Evolutionary conservation across 2,329 filamentous ascomycete species (phyloP).

Genomic region (Dryadomyces quercus-mongolicae): DNA sequence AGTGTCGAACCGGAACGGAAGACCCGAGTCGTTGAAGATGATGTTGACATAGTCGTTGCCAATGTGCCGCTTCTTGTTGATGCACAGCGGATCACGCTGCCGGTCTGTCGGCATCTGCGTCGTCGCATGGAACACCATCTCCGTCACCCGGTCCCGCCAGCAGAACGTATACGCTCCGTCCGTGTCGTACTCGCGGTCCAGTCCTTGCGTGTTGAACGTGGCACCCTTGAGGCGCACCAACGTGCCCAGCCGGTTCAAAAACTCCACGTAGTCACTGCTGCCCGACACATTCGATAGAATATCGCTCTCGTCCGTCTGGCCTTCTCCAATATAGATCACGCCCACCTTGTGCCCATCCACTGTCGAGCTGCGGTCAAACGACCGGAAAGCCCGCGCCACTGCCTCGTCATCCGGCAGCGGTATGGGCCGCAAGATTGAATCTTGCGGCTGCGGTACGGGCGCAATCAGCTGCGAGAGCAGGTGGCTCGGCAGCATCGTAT

Average conservation of each 20-base stretch:
- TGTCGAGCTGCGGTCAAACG: slow-evolving; percentile 78
- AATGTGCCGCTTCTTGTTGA: slow-evolving; percentile 85
- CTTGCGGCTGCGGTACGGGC: slow-evolving; percentile 44
- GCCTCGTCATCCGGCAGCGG: slow-evolving; percentile 60
- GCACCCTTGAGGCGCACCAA: slow-evolving; percentile 70
- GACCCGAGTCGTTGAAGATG: slow-evolving; percentile 93
- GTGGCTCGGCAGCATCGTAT: slow-evolving; percentile 60
- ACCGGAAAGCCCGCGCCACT: slow-evolving; percentile 59
- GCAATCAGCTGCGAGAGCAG: slow-evolving; percentile 58
- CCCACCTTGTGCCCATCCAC: slow-evolving; percentile 94
- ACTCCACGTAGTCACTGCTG: slow-evolving; percentile 77
- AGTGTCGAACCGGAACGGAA: slow-evolving; percentile 77
- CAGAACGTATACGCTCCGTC: slow-evolving; percentile 86
- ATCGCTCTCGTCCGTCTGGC: slow-evolving; percentile 69
- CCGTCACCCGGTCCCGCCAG: slow-evolving; percentile 89
- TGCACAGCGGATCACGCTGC: slow-evolving; percentile 61
- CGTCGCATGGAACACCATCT: slow-evolving; percentile 89
- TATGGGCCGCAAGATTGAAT: slow-evolving; percentile 54
- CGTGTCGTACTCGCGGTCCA: slow-evolving; percentile 63
- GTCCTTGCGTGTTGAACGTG: slow-evolving; percentile 83
- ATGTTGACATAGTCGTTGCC: slow-evolving; percentile 98
- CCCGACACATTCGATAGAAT: slow-evolving; percentile 81
- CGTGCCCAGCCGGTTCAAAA: slow-evolving; percentile 71
- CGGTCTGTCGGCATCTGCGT: slow-evolving; percentile 94
- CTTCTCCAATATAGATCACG: slow-evolving; percentile 83